A percentile compares a stretch with the other conserved stretches of the same genome.
Conservation (phyloP, 148 eudicot species). For the Rhododendron simsii region DNA sequence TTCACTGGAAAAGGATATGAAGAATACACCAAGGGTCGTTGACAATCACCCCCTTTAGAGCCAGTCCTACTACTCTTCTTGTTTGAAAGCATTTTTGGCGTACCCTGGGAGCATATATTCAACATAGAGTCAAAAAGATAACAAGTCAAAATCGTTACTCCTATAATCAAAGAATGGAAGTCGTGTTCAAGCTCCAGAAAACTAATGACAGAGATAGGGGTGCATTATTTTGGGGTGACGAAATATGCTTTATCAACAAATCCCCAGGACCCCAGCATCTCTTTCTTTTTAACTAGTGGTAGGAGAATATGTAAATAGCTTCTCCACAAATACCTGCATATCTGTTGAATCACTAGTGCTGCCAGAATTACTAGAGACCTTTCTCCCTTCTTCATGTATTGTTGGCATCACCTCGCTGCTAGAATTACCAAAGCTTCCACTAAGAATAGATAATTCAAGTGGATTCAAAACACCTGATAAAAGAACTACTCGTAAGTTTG, state of each 20-base stretch:
- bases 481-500: conserved; percentile 9
- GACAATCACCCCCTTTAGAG: conserved; percentile 33
- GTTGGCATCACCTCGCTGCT: conserved; percentile 35
- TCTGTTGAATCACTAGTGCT: conserved; percentile 15
- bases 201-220: conserved; percentile 27
- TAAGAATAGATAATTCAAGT: conserved; percentile 66
- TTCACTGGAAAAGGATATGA: conserved; percentile 66
- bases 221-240: conserved; percentile 11
- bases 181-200: not conserved
- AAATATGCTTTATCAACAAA: conserved; percentile 23
- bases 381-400: conserved; percentile 40
- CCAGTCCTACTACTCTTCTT: conserved; percentile 25
- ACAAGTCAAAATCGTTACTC: not conserved
- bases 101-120: conserved; percentile 29
- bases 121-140: not conserved
- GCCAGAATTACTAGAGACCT: conserved; percentile 15
- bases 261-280: conserved; percentile 5
- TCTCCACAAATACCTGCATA: conserved; percentile 25
- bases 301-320: conserved; percentile 20
- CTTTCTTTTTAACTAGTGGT: conserved; percentile 17
- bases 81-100: conserved; percentile 26
- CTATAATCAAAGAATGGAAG: not conserved
- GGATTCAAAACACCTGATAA: conserved; percentile 73
- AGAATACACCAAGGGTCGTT: conserved; percentile 35
- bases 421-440: conserved; percentile 34